Percentiles rank a stretch among this genome's conserved stretches.
Evolutionary conservation across 495 filamentous ascomycete genomes (phyloP).

Genomic region (Aspergillus affinis): DNA sequence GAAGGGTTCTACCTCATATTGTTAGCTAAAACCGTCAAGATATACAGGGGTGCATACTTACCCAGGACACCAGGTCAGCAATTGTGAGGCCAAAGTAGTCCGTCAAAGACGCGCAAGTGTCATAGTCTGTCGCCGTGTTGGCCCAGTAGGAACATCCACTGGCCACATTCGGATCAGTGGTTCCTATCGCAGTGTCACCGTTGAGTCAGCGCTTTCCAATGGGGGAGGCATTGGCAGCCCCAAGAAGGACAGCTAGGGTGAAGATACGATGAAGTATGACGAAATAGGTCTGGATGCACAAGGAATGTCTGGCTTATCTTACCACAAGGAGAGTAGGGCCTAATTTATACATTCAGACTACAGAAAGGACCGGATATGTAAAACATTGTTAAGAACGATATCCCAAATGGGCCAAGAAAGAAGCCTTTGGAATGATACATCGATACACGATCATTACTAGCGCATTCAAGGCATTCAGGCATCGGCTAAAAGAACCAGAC

Average conservation of each 20-base stretch:
- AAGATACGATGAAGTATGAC: no score
- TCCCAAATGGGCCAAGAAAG: no score
- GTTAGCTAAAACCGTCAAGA: neutral
- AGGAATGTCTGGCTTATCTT: no score
- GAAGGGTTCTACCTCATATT: slow-evolving; percentile 13
- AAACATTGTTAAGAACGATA: no score
- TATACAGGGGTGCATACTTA: slow-evolving; percentile 5
- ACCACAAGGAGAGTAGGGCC: no score
- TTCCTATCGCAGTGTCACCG: slow-evolving; percentile 14
- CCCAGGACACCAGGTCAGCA: slow-evolving; percentile 16
- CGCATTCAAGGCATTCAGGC: no score
- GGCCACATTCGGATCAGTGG: slow-evolving; percentile 15
- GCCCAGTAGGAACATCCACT: slow-evolving; percentile 16
- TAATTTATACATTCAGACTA: no score
- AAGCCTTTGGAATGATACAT: no score
- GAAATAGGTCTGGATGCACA: no score
- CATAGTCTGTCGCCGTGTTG: slow-evolving; percentile 9
- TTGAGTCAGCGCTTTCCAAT: slow-evolving; percentile 5
- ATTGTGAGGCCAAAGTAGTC: slow-evolving; percentile 11
- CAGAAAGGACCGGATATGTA: no score
- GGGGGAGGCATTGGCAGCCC: neutral
- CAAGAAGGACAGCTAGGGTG: neutral
- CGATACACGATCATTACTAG: no score
- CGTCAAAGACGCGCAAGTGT: slow-evolving; percentile 17
- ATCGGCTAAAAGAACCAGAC: no score